Percentiles rank a stretch among this genome's conserved stretches.
Evolutionary conservation across 345 rosid genomes (phyloP).

Genomic region (Rhodamnia rubescens): DNA sequence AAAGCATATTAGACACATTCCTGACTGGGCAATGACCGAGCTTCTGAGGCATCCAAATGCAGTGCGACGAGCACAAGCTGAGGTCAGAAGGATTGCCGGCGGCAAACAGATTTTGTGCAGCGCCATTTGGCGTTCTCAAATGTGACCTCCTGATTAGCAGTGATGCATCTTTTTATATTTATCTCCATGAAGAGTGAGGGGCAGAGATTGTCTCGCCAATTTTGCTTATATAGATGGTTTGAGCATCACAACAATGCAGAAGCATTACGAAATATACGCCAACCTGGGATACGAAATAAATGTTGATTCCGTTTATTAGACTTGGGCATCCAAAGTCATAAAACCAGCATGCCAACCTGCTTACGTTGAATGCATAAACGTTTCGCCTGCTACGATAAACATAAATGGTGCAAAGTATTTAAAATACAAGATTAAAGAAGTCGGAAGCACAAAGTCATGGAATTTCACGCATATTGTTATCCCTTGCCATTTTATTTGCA

Average conservation of each 20-base stretch:
- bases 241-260: background rate
- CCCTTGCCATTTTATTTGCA: no score
- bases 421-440: no score
- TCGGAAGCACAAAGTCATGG: no score
- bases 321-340: no score
- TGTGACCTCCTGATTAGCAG: background rate
- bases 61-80: conserved; percentile 26
- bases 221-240: background rate
- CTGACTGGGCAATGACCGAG: conserved; percentile 30
- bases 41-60: conserved; percentile 23
- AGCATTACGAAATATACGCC: background rate
- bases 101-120: background rate
- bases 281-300: no score
- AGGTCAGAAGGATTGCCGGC: conserved; percentile 29
- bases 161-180: background rate
- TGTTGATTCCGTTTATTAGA: no score
- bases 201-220: background rate
- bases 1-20: background rate
- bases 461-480: no score
- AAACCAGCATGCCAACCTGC: no score
- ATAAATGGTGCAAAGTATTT: no score
- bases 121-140: background rate
- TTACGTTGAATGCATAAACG: no score
- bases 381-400: no score
- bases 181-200: background rate